Evolutionary conservation across 805 yeast species (phyloP).

Genomic region (Priceomyces castillae): DNA sequence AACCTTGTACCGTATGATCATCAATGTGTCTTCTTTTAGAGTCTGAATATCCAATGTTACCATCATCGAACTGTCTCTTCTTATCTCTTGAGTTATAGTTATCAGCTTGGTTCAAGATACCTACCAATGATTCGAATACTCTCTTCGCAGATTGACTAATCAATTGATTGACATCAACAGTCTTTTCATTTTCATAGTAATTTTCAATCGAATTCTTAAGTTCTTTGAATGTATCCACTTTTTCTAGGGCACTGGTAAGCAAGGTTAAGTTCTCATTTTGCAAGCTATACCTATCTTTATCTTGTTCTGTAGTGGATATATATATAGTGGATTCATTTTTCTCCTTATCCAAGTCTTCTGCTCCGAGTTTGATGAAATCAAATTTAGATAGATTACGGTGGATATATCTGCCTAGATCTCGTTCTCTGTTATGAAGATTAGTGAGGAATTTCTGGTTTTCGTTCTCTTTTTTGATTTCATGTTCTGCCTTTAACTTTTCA

Average conservation of each 20-base stretch:
- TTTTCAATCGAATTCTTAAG: not conserved
- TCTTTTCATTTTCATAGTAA: not conserved
- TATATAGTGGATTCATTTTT: not conserved
- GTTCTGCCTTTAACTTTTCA: conserved; percentile 25
- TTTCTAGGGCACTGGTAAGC: not conserved
- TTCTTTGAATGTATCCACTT: not conserved
- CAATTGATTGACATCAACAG: not conserved
- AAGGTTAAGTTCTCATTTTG: not conserved
- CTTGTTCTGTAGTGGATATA: not conserved
- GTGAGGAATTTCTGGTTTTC: conserved; percentile 10
- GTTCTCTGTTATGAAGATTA: conserved; percentile 9
- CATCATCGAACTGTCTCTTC: conserved; percentile 1
- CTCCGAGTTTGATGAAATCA: not conserved
- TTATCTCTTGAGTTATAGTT: not conserved
- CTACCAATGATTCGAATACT: not conserved
- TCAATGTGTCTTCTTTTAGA: not conserved
- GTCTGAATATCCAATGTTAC: not conserved
- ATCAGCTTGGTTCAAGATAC: conserved; percentile 3
- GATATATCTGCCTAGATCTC: conserved; percentile 8
- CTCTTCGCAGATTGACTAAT: not conserved
- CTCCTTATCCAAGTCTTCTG: not conserved
- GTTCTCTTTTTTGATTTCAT: conserved; percentile 13
- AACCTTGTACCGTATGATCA: not conserved
- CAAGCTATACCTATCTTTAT: not conserved
- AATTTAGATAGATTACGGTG: not conserved